Evolutionary conservation across 352 stramenopile species (phyloP), one percentile per base, ranked within the genome.

Genomic region (Phytophthora crassamura): DNA sequence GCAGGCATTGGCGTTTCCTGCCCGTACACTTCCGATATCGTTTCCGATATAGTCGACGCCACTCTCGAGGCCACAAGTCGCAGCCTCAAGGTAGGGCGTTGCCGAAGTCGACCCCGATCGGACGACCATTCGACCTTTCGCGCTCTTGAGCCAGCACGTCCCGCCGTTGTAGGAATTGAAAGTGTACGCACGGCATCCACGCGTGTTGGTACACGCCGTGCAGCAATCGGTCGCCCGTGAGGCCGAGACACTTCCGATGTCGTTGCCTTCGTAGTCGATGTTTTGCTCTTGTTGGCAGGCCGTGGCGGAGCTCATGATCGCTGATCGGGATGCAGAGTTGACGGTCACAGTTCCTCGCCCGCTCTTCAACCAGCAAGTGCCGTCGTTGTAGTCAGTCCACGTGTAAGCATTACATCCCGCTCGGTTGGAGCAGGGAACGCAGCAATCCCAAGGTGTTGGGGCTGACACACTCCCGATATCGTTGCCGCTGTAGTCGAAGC

Each of bases 331-430:
- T 11, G 56, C 59, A 1, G 51, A 15, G n/a, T 77, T 72, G 5
- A 38, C 34, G 10, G 45, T 53, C 20, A 70, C 28, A 2, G 56
- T 65, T 12, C 68, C 68, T 8, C 66, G 67, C 57, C 54, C 52
- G n/a, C 46, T 70, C 20, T 70, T 70, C 47, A 70, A 55, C 47
- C 46, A 70, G 16, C 62, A 88, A 34, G 74, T 87, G 22, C 78
- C 79, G 15, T 72, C 77, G 39, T 77, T 77, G 42, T 47, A 57
- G 36, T 62, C 55, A 8, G 52, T 83, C 77, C 77, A 90, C 16
- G 79, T 75, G 50, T 74, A 85, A 1, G 73, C 77, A n/a, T 63
- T 69, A 63, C 74, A 84, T 30, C 48, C 48, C 16, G 55, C 5
- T 39, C 2, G 20, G 15, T 30, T 41, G n/a, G 39, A 55, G 18